Conservation (phyloP, 2,329 filamentous ascomycete genomes). For the Claviceps sp. region DNA sequence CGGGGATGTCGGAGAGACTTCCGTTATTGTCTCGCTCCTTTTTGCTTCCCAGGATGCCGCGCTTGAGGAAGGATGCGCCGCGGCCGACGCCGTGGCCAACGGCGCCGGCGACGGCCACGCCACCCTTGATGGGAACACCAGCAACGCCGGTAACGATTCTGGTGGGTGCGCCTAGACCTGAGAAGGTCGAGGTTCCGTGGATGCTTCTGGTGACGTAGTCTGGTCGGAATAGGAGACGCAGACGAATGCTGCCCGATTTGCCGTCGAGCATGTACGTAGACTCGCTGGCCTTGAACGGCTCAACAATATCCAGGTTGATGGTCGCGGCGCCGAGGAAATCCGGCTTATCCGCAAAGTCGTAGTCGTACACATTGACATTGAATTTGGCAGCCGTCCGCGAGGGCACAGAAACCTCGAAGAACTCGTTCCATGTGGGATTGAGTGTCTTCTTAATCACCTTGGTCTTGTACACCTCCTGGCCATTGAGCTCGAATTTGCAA, state of each 20-base stretch:
- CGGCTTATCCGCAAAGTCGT: conserved; percentile 91
- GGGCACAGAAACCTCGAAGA: conserved; percentile 71
- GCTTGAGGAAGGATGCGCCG: conserved; percentile 80
- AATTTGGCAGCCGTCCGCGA: conserved; percentile 80
- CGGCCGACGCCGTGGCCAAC: conserved; percentile 73
- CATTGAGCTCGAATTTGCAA: conserved; percentile 86
- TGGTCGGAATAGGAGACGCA: conserved; percentile 84
- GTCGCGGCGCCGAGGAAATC: conserved; percentile 70
- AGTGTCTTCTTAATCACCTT: conserved; percentile 96
- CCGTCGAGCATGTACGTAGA: conserved; percentile 66
- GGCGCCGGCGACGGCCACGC: conserved; percentile 57
- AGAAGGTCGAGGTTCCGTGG: conserved; percentile 87
- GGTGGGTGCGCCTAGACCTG: conserved; percentile 72
- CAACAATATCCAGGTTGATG: conserved; percentile 66
- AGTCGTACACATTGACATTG: conserved; percentile 75
- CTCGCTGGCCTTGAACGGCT: conserved; percentile 74
- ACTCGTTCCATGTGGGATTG: conserved; percentile 90
- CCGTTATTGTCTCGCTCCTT: conserved; percentile 47
- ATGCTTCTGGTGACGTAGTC: conserved; percentile 77
- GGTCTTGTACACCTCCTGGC: conserved; percentile 84
- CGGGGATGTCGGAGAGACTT: conserved; percentile 26
- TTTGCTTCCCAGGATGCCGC: conserved; percentile 66
- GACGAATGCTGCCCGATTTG: conserved; percentile 69
- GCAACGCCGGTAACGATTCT: conserved; percentile 72
- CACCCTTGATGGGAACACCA: conserved; percentile 89